Evolutionary conservation across 305 asterid species (phyloP).

Genomic region (Coffea humblotiana): DNA sequence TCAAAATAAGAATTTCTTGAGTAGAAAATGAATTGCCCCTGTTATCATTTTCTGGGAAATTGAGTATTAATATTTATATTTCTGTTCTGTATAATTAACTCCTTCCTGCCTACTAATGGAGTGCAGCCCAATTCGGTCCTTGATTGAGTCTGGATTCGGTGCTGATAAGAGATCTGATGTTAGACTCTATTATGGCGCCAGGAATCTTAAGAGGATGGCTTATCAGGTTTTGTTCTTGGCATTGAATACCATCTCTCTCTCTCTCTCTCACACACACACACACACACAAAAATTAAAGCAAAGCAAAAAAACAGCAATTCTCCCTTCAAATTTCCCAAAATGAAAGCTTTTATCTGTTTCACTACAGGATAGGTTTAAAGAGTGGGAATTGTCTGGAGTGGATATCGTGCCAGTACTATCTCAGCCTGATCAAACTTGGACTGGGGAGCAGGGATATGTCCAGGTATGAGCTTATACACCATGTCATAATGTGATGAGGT

Average conservation of each 20-base stretch:
- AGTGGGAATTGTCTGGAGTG: conserved; percentile 78
- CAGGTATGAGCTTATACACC: conserved; percentile 44
- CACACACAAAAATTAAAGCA: not conserved
- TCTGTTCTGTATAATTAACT: conserved; percentile 11
- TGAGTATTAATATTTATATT: not conserved
- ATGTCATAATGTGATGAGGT: not conserved
- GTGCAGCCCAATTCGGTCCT: conserved; percentile 84
- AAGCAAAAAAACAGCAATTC: not conserved
- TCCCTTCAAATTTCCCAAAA: conserved; percentile 3
- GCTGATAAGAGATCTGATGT: conserved; percentile 80
- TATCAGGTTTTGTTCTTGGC: conserved; percentile 52
- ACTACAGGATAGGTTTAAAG: conserved; percentile 72
- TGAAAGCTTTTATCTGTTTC: conserved; percentile 7
- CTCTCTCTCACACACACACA: not conserved
- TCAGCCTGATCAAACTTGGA: conserved; percentile 74
- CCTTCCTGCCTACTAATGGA: conserved; percentile 13
- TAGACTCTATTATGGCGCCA: conserved; percentile 87
- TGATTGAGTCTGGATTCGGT: conserved; percentile 75
- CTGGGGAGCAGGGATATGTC: conserved; percentile 74
- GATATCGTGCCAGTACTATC: conserved; percentile 78
- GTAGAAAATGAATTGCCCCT: not conserved
- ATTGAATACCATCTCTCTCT: conserved; percentile 11
- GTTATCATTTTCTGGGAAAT: not conserved
- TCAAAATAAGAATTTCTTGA: not conserved
- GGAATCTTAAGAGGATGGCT: conserved; percentile 83